Base-by-base conservation (phyloP, 441 rosid genomes). In the Arabidopsis hybrid region DNA sequence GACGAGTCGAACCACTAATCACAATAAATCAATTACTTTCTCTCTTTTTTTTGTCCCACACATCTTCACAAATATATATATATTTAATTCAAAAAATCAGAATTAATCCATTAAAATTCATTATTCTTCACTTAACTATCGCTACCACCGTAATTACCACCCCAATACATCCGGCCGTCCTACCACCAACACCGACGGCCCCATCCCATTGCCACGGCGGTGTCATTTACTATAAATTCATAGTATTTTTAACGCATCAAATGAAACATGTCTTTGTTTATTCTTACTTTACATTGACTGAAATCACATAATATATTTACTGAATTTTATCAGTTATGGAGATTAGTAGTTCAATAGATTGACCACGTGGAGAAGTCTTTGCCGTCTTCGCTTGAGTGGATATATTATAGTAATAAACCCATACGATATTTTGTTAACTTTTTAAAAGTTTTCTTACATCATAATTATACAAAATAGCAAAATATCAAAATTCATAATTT, bases 341-440 rank as follows among this genome's bases (percentile, higher is more conserved):
- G 40, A 50, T 18, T 36, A 60, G 59, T 40, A 50, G 60, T 38
- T 55, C 60, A 26, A 71, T 14, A 26, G 67, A 60, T 71, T 50
- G 51, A 29, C 74, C 74, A 71, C 74, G 51, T 71, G 74, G 18
- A 26, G n/a, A 71, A 69, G 6, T 38, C 4, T 49, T 49, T 50
- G 39, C 67, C 51, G 51, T 71, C 74, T 50, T 36, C 7, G n/a
- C 7, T 49, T 6, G 46, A 17, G 26, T 51, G 50, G 60, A 38
- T 52, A 7, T 60, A 38, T 49, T 53, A 34, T 57, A 59, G 7
- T 59, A 47, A 39, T 60, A 60, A 53, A 60, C 75, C 75, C 75
- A 71, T 71, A 60, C 67, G 32, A 38, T 38, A 51, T 56, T n/a
- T 50, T 49, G 32, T 60, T 32, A 70, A 60, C 42, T 71, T 71